Conservation (phyloP, 2,329 filamentous ascomycete species). For the Pleomassaria siparia region DNA sequence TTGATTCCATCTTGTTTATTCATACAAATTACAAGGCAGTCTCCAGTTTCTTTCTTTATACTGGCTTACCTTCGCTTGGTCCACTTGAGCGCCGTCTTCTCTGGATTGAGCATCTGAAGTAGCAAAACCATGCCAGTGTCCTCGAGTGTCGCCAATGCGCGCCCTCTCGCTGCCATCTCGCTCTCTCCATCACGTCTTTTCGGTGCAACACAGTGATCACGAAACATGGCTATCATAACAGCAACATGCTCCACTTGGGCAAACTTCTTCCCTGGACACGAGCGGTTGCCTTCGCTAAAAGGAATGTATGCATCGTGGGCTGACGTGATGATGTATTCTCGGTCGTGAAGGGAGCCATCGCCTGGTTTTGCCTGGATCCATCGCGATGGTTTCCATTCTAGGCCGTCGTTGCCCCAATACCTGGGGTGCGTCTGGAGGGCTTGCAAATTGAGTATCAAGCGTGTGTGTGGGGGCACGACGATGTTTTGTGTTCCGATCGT, state of each 20-base stretch:
- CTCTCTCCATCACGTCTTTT: slow-evolving; percentile 5
- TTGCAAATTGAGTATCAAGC: slow-evolving; percentile 19
- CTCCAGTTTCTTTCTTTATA: too few relatives aligned
- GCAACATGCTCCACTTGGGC: slow-evolving; percentile 43
- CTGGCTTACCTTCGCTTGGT: slow-evolving; percentile 6
- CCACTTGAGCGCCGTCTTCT: slow-evolving; percentile 11
- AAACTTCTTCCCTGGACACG: slow-evolving; percentile 40
- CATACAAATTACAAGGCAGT: too few relatives aligned
- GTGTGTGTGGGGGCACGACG: slow-evolving; percentile 12
- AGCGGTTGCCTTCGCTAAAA: slow-evolving; percentile 32
- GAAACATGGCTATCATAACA: slow-evolving; percentile 25
- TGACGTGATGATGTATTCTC: slow-evolving; percentile 7
- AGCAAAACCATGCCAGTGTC: slow-evolving; percentile 14
- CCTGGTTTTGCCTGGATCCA: slow-evolving; percentile 21
- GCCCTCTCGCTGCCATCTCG: slow-evolving; percentile 7
- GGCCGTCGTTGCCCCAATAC: slow-evolving; percentile 32
- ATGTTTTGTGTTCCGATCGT: slow-evolving; percentile 2
- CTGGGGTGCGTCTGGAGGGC: slow-evolving; percentile 31
- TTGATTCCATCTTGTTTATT: too few relatives aligned
- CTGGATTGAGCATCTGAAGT: slow-evolving; percentile 18
- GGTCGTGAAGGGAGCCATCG: not conserved
- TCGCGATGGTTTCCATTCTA: slow-evolving; percentile 33
- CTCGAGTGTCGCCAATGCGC: slow-evolving; percentile 4
- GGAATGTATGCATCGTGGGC: slow-evolving; percentile 18
- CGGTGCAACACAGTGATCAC: slow-evolving; percentile 14